Percentiles rank a stretch among this genome's conserved stretches.
These are phyloP conservation scores for Omphalotus olearius DNA, from an alignment of 1,284 basidiomycete species.

Conservation along the genomic window DNA sequence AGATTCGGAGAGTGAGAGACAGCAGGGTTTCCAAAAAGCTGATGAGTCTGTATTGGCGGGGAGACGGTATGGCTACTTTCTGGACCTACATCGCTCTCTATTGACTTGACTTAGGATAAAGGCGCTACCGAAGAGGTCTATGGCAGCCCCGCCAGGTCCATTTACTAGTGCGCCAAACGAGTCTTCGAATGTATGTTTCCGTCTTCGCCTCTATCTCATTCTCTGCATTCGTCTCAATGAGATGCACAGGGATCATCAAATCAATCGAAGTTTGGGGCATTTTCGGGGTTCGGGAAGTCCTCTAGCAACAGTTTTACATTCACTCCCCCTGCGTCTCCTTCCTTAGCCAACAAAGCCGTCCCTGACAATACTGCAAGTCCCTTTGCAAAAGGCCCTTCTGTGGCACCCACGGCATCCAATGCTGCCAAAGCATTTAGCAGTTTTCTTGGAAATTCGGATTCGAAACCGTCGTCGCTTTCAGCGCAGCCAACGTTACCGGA, in stretches of 20 bases:
- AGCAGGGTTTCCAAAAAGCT: slow-evolving; percentile 49
- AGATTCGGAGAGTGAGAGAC: slow-evolving; percentile 32
- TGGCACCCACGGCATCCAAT: slow-evolving; percentile 31
- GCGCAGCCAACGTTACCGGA: slow-evolving; percentile 11
- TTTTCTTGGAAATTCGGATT: slow-evolving; percentile 25
- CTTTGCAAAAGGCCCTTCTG: slow-evolving; percentile 15
- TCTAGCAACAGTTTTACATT: slow-evolving; percentile 29
- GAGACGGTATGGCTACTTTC: slow-evolving; percentile 41
- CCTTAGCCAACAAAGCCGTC: slow-evolving; percentile 17
- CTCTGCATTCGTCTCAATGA: not conserved
- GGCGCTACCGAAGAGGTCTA: slow-evolving; percentile 47
- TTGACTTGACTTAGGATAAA: slow-evolving; percentile 42
- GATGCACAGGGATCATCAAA: slow-evolving; percentile 9
- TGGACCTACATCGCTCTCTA: slow-evolving; percentile 14
- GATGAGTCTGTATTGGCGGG: slow-evolving; percentile 46
- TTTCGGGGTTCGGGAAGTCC: slow-evolving; percentile 43
- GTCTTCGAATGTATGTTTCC: too few relatives aligned
- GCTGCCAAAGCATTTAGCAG: slow-evolving; percentile 40
- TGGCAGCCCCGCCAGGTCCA: slow-evolving; percentile 14
- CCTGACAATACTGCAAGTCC: slow-evolving; percentile 4
- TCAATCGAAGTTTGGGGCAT: slow-evolving; percentile 39
- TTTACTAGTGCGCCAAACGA: not conserved
- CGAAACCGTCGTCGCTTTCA: slow-evolving; percentile 10
- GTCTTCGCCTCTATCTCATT: too few relatives aligned
- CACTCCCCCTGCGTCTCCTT: slow-evolving; percentile 20